Evolutionary conservation across 495 filamentous ascomycete genomes (phyloP).

Genomic region (Penicillium robsamsonii): DNA sequence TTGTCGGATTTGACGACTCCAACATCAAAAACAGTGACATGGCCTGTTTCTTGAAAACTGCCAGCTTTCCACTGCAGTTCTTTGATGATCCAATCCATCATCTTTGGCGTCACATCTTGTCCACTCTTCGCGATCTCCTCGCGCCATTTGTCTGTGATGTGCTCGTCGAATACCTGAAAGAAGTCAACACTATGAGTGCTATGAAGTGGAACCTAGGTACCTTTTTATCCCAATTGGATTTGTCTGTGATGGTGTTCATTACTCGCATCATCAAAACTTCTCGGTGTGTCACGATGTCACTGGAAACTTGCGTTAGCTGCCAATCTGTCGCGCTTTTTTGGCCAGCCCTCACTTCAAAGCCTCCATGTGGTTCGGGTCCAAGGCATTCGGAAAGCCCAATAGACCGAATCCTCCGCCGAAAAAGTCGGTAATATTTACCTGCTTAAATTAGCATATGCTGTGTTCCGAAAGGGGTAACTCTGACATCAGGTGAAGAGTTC

Average conservation of each 20-base stretch:
- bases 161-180: slow-evolving; percentile 42
- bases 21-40: slow-evolving; percentile 28
- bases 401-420: too few species aligned
- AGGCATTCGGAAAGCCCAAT: too few species aligned
- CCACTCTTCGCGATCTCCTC: slow-evolving; percentile 28
- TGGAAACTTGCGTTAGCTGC: not conserved
- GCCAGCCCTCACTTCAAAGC: too few species aligned
- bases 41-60: slow-evolving; percentile 28
- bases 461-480: too few species aligned
- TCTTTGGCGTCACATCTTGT: slow-evolving; percentile 39
- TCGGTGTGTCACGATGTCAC: not conserved
- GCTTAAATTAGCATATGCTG: too few species aligned
- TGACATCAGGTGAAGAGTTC: too few species aligned
- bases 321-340: too few species aligned
- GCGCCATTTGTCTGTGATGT: slow-evolving; percentile 39
- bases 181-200: not conserved
- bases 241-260: slow-evolving; percentile 44
- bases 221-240: slow-evolving; percentile 49
- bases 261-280: slow-evolving; percentile 31
- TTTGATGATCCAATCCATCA: slow-evolving; percentile 52
- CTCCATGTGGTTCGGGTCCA: too few species aligned
- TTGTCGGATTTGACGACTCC: slow-evolving; percentile 41
- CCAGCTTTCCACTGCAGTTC: slow-evolving; percentile 51
- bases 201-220: slow-evolving; percentile 15
- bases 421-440: too few species aligned